phyloP scores from a whole-genome alignment of 148 eudicot species.

The Nepenthes mirabilis region DNA sequence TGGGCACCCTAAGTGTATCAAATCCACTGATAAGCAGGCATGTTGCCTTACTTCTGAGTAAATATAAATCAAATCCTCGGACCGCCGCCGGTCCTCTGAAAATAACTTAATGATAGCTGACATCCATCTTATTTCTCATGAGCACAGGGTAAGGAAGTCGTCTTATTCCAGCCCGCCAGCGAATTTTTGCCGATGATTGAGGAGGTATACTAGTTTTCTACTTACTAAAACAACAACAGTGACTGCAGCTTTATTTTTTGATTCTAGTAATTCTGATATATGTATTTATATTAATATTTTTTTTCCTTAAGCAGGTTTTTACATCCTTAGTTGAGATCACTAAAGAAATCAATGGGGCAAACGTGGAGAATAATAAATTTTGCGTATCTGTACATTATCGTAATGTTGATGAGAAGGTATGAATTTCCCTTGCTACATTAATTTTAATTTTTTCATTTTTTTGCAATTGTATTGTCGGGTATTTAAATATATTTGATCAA shows the following conservation, averaged over 20 bases:
- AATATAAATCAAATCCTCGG: background rate
- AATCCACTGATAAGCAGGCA: constrained; percentile 74
- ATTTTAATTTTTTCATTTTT: background rate
- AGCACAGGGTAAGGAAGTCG: constrained; percentile 69
- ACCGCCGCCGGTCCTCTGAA: background rate
- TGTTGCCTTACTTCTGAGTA: background rate
- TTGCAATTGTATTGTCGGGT: background rate
- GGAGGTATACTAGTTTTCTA: constrained; percentile 34
- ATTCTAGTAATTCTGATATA: background rate
- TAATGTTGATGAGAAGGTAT: constrained; percentile 86
- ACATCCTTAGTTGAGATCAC: constrained; percentile 60
- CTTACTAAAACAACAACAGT: background rate
- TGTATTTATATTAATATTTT: background rate
- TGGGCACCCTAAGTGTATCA: constrained; percentile 53
- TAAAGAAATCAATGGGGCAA: constrained; percentile 56
- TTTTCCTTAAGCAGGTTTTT: constrained; percentile 34
- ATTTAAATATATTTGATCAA: background rate
- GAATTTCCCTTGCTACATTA: background rate
- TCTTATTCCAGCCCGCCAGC: constrained; percentile 89
- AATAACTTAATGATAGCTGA: background rate
- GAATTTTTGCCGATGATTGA: constrained; percentile 84
- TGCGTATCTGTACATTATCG: constrained; percentile 95
- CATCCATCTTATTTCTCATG: constrained; percentile 8
- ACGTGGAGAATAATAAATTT: constrained; percentile 87
- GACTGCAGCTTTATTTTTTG: background rate